A percentile compares a stretch with the other conserved stretches of the same genome.
These are phyloP conservation scores for Mycena sanguinolenta DNA, from an alignment of 768 basidiomycete species.

Conservation along the genomic window DNA sequence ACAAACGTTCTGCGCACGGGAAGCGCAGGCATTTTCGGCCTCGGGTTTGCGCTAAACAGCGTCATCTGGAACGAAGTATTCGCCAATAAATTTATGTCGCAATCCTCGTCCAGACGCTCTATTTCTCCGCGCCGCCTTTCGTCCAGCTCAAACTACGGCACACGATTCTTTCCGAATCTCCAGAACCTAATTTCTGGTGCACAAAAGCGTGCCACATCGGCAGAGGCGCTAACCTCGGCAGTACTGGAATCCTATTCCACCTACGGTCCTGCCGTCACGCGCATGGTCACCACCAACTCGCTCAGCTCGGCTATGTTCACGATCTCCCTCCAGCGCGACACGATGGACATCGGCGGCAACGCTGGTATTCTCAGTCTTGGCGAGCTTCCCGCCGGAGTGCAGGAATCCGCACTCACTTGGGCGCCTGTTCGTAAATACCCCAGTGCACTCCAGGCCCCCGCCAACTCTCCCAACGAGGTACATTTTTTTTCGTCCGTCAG, in stretches of 20 bases:
- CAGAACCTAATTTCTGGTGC: constrained; percentile 17
- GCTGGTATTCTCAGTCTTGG: constrained; percentile 77
- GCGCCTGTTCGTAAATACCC: constrained; percentile 71
- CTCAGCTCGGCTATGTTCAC: constrained; percentile 64
- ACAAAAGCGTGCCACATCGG: constrained; percentile 34
- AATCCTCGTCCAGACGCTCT: constrained; percentile 12
- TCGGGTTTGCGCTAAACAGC: constrained; percentile 68
- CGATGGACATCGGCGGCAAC: constrained; percentile 77
- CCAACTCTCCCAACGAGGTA: constrained; percentile 73
- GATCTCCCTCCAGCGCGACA: constrained; percentile 77
- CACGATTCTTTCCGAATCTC: constrained; percentile 47
- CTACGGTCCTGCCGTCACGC: constrained; percentile 60
- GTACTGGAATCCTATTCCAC: constrained; percentile 58
- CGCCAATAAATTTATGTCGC: constrained; percentile 31
- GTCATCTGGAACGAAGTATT: constrained; percentile 61
- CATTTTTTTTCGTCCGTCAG: constrained; percentile 33
- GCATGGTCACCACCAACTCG: constrained; percentile 55
- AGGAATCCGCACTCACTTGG: constrained; percentile 71
- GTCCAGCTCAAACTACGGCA: constrained; percentile 40
- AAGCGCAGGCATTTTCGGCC: constrained; percentile 77
- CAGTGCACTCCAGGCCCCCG: constrained; percentile 68
- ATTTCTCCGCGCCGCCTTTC: constrained; percentile 10
- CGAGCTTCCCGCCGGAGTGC: constrained; percentile 66
- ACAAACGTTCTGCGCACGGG: constrained; percentile 70
- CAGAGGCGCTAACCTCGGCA: constrained; percentile 39